These are phyloP conservation scores for Dioscorea cayenensis DNA, from an alignment of 116 monocot species.

Conservation along the genomic window DNA sequence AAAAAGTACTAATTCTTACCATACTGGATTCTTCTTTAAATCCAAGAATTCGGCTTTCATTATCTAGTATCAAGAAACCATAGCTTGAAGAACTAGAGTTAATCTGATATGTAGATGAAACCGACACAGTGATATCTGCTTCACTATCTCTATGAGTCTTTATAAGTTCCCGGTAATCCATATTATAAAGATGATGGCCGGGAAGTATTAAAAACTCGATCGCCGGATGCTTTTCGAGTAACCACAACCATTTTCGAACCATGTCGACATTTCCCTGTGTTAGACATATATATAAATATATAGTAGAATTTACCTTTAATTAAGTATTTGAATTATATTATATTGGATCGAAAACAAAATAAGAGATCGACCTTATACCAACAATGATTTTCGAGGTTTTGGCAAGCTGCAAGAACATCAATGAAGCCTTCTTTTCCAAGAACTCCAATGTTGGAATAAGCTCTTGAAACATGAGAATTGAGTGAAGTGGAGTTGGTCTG, in stretches of 20 bases:
- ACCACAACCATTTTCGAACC: neutral
- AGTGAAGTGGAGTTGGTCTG: constrained; percentile 52
- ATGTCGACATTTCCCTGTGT: neutral
- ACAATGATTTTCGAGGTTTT: neutral
- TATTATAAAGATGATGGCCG: neutral
- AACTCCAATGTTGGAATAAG: constrained; percentile 8
- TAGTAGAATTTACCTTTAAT: too few relatives aligned
- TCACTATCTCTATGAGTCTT: neutral
- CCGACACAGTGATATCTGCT: neutral
- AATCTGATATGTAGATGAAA: neutral
- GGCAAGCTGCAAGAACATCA: neutral
- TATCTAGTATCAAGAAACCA: neutral
- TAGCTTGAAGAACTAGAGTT: neutral
- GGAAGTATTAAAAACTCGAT: neutral
- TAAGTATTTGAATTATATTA: too few relatives aligned
- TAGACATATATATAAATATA: too few relatives aligned
- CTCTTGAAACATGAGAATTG: constrained; percentile 37
- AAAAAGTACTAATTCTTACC: neutral
- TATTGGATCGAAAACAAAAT: too few relatives aligned
- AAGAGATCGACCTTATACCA: neutral
- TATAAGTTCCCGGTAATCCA: neutral
- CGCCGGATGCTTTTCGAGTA: neutral
- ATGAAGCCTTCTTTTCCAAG: neutral
- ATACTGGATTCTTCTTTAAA: neutral
- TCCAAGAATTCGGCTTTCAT: neutral